These are phyloP conservation scores for Saccharomyces kudriavzevii DNA, from an alignment of 805 yeast species.

Conservation along the genomic window DNA sequence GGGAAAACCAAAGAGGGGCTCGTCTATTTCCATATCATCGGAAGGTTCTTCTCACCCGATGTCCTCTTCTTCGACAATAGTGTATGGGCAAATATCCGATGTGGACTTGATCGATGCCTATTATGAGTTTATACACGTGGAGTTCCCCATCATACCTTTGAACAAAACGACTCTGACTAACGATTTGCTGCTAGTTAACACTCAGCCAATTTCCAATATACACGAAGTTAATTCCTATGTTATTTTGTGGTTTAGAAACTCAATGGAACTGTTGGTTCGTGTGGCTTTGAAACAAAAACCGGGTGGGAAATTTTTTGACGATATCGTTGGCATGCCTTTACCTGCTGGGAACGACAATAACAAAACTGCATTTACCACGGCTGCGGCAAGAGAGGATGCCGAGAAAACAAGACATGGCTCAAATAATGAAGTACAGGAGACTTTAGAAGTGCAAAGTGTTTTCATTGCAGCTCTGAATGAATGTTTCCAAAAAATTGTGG, in stretches of 20 bases:
- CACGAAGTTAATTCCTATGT: conserved; percentile 28
- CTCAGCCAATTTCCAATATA: conserved; percentile 25
- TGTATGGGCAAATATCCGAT: conserved; percentile 27
- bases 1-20: background rate
- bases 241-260: conserved; percentile 28
- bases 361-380: background rate
- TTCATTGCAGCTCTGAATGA: conserved; percentile 27
- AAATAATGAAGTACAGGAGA: conserved; percentile 6
- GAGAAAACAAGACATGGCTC: conserved; percentile 3
- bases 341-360: background rate
- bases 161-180: conserved; percentile 29
- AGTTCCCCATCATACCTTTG: conserved; percentile 33
- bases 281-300: conserved; percentile 17
- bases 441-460: conserved; percentile 18
- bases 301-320: conserved; percentile 11
- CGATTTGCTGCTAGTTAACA: conserved; percentile 25
- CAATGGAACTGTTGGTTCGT: conserved; percentile 26
- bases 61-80: conserved; percentile 2
- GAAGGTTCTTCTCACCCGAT: background rate
- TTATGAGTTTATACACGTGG: conserved; percentile 39
- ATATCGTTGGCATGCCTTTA: background rate
- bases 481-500: conserved; percentile 27
- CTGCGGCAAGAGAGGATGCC: conserved; percentile 1
- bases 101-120: conserved; percentile 37
- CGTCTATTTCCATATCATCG: background rate